phyloP scores from a whole-genome alignment of 1,139 yeast genomes.

The Suhomyces yuchorum region DNA sequence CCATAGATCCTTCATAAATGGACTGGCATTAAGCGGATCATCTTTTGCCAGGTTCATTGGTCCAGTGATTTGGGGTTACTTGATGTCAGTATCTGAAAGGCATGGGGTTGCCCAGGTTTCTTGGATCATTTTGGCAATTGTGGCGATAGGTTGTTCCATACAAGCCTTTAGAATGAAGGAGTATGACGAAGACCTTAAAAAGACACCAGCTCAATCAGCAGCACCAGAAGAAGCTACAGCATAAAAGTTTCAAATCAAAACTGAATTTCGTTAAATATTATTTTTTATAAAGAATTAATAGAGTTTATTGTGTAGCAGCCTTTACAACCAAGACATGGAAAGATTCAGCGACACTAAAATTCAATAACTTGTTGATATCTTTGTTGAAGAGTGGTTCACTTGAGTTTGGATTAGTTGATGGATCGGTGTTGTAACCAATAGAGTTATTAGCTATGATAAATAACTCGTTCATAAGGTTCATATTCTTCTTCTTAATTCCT shows the following conservation, averaged over 20 bases:
- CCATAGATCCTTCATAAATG: conserved; percentile 54
- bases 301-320: conserved; percentile 17
- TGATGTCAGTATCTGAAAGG: conserved; percentile 43
- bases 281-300: neutral
- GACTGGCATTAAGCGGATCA: conserved; percentile 49
- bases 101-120: conserved; percentile 49
- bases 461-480: conserved; percentile 22
- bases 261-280: neutral
- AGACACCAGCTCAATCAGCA: neutral
- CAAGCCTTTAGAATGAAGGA: conserved; percentile 39
- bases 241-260: neutral
- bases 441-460: conserved; percentile 30
- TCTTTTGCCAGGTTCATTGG: conserved; percentile 61
- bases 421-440: conserved; percentile 1
- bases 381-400: conserved; percentile 20
- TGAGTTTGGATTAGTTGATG: conserved; percentile 5
- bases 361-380: conserved; percentile 21
- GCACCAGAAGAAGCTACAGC: neutral
- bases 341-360: conserved; percentile 24
- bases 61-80: conserved; percentile 59
- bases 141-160: conserved; percentile 35
- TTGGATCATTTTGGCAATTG: conserved; percentile 48
- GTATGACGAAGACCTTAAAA: conserved; percentile 26
- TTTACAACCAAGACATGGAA: conserved; percentile 31
- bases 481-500: conserved; percentile 16